Evolutionary conservation across 441 rosid genomes (phyloP).

Genomic region (Populus hybrid): DNA sequence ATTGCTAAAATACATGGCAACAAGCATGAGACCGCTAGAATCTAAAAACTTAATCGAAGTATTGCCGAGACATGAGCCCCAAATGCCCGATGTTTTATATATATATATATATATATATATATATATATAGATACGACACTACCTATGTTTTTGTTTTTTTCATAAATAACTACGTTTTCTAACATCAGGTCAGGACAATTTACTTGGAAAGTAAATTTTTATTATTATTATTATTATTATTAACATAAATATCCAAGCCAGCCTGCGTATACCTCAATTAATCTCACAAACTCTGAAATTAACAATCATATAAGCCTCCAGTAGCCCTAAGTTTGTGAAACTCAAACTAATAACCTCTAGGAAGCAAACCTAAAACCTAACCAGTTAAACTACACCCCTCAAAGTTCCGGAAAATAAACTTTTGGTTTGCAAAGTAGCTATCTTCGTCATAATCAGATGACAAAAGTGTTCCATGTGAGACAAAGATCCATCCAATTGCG

Average conservation of each 20-base stretch:
- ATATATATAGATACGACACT: background rate
- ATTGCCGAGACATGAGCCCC: background rate
- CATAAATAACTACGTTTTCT: background rate
- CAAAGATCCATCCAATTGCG: background rate
- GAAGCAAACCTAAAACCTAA: too few relatives aligned
- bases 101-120: too few relatives aligned
- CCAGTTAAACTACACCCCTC: too few relatives aligned
- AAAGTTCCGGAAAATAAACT: background rate
- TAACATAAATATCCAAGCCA: too few relatives aligned
- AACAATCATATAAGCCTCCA: too few relatives aligned
- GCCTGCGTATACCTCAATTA: too few relatives aligned
- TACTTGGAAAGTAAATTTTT: background rate
- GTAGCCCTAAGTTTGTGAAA: too few relatives aligned
- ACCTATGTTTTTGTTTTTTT: background rate
- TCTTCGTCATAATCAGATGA: conserved; percentile 1
- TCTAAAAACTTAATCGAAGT: background rate
- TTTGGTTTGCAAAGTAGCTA: background rate
- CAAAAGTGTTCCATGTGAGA: background rate
- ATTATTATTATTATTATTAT: too few relatives aligned
- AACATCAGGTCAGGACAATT: background rate
- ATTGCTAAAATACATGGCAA: background rate
- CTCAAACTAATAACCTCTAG: too few relatives aligned
- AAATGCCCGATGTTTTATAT: background rate
- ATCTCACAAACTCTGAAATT: too few relatives aligned
- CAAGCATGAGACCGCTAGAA: background rate